Base-by-base conservation (phyloP, 2,329 filamentous ascomycete genomes). In the Sarocladium kiliense region DNA sequence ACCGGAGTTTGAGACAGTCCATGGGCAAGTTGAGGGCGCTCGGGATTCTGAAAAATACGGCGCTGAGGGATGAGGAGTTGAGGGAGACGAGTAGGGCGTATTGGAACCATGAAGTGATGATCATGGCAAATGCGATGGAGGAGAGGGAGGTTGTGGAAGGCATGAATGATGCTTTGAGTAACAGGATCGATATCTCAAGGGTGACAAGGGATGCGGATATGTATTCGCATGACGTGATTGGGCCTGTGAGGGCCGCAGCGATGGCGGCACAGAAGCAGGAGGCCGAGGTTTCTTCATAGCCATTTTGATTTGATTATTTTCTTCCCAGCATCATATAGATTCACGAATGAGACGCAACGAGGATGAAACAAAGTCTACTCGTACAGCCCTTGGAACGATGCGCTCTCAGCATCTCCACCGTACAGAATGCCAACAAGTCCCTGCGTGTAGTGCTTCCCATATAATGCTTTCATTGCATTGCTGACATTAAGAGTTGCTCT, bases 21-120 rank as follows among this genome's bases (percentile, higher is more conserved):
- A 80, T 85, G 66, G 79, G 82, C 55, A 91, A 87, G 68, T 68
- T 96, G 58, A 85, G 81, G 61, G 89, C 88, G 1, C 73, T 89
- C 36, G 88, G 84, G 7, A 84, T 96, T 56, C 74, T 96, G 45
- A 83, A 87, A 67, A 97, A 97, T 73, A 89, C 90, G 2, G 80
- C 89, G 16, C 77, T 87, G 56, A 76, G 92, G 55, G 89, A 97
- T 71, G 78, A 82, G 59, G 80, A 80, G 42, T 73, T 97, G 68
- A 82, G 91, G 57, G 76, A 71, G 2, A 79, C 80, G 56, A 80
- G 81, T 51, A 81, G 86, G 61, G 79, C 77, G 16, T 97, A 97
- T 71, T 97, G 93, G 93, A 74, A 77, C 10, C 86, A 87, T 44
- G 90, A 97, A 73, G 87, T 84, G 6, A 75, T 80, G 53, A 69